These are phyloP conservation scores for Xylaria sp. DNA, from an alignment of 2,329 filamentous ascomycete genomes.

Conservation along the genomic window DNA sequence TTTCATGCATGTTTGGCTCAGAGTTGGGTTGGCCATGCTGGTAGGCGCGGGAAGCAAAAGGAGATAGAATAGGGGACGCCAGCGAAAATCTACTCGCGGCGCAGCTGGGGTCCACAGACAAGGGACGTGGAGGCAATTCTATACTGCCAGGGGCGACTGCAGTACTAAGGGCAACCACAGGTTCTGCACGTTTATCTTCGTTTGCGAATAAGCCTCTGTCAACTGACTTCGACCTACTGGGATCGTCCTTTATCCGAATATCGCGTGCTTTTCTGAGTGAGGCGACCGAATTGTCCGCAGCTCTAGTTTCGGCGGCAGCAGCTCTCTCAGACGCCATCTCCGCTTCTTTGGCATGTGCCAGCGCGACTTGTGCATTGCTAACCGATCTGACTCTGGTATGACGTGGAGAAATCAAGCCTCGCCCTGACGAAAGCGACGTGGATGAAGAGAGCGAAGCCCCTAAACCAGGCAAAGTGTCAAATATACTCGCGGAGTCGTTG, in stretches of 20 bases:
- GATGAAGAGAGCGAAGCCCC: slow-evolving; percentile 41
- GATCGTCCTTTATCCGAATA: slow-evolving; percentile 49
- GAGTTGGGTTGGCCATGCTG: slow-evolving; percentile 52
- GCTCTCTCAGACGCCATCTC: slow-evolving; percentile 48
- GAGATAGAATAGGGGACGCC: slow-evolving; percentile 48
- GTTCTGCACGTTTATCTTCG: slow-evolving; percentile 66
- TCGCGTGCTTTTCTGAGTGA: slow-evolving; percentile 51
- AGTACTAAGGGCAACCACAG: slow-evolving; percentile 68
- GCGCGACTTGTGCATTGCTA: slow-evolving; percentile 51
- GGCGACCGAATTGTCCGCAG: slow-evolving; percentile 50
- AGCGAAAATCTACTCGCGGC: slow-evolving; percentile 36
- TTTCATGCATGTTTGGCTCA: slow-evolving; percentile 51
- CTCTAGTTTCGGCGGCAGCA: slow-evolving; percentile 40
- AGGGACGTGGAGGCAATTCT: slow-evolving; percentile 55
- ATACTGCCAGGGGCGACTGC: slow-evolving; percentile 66
- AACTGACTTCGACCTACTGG: slow-evolving; percentile 64
- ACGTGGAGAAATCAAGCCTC: slow-evolving; percentile 43
- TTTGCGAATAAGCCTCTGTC: slow-evolving; percentile 66
- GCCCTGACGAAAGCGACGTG: slow-evolving; percentile 39
- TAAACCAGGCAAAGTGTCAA: slow-evolving; percentile 45
- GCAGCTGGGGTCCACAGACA: slow-evolving; percentile 52
- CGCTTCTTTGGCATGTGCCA: slow-evolving; percentile 45
- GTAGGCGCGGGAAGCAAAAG: slow-evolving; percentile 47
- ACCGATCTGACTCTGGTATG: slow-evolving; percentile 54
- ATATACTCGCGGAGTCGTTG: slow-evolving; percentile 44